Evolutionary conservation across 2,329 filamentous ascomycete genomes (phyloP).

Genomic region (Fusarium austroafricanum): DNA sequence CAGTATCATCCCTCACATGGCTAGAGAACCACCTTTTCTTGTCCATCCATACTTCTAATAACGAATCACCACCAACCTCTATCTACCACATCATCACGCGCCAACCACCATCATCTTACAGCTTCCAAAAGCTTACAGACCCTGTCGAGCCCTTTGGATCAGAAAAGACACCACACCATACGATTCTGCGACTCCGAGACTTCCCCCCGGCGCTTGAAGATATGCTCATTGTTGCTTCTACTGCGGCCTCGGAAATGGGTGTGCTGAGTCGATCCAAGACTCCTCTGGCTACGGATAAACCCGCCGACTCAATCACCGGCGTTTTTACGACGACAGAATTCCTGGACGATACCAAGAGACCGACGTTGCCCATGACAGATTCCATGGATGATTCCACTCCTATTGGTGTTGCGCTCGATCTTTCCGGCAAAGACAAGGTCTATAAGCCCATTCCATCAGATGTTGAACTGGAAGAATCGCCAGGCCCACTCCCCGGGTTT

Average conservation of each 20-base stretch:
- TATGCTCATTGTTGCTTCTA: slow-evolving; percentile 83
- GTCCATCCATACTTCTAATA: slow-evolving; percentile 77
- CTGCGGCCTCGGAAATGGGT: slow-evolving; percentile 81
- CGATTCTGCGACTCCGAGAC: slow-evolving; percentile 79
- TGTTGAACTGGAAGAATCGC: slow-evolving; percentile 81
- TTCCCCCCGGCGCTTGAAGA: slow-evolving; percentile 86
- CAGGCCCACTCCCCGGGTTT: slow-evolving; percentile 83
- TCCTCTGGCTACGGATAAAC: slow-evolving; percentile 70
- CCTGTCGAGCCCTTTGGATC: slow-evolving; percentile 79
- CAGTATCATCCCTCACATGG: slow-evolving; percentile 87
- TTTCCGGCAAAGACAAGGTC: slow-evolving; percentile 85
- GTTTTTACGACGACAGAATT: slow-evolving; percentile 80
- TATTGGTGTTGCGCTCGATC: slow-evolving; percentile 83
- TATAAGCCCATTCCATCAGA: slow-evolving; percentile 80
- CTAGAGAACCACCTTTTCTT: slow-evolving; percentile 89
- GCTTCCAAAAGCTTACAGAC: slow-evolving; percentile 79
- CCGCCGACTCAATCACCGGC: slow-evolving; percentile 69
- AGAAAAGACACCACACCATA: slow-evolving; percentile 78
- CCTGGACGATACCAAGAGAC: slow-evolving; percentile 78
- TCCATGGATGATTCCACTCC: slow-evolving; percentile 74
- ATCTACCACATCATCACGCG: slow-evolving; percentile 84
- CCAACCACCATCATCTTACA: slow-evolving; percentile 68
- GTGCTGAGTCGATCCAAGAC: slow-evolving; percentile 79
- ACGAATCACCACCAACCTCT: slow-evolving; percentile 69
- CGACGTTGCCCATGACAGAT: slow-evolving; percentile 77